Percentiles rank a stretch among this genome's conserved stretches.
Conservation (phyloP, 169 alveolate genomes). For the Perkinsus chesapeaki region DNA sequence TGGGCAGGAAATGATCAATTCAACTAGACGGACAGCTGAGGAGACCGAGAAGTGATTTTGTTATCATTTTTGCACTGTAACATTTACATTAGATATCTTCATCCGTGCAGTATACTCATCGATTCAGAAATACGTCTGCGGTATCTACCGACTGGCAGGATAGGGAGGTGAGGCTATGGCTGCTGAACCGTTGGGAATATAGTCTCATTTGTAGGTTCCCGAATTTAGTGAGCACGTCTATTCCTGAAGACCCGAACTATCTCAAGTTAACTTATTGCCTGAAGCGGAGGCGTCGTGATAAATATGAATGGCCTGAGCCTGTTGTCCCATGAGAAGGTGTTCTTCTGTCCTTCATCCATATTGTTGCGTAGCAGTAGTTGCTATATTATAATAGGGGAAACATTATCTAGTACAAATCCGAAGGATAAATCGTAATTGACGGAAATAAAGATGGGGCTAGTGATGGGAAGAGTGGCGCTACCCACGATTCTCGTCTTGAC, state of each 20-base stretch:
- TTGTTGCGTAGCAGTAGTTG: background rate
- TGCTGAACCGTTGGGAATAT: too few species aligned
- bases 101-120: background rate
- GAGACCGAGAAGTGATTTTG: background rate
- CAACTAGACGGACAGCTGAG: background rate
- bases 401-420: too few species aligned
- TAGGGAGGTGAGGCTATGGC: too few species aligned
- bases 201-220: background rate
- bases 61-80: background rate
- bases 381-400: too few species aligned
- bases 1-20: background rate
- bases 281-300: background rate
- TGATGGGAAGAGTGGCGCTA: too few species aligned
- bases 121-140: background rate
- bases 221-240: background rate
- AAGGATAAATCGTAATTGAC: too few species aligned
- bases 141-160: background rate
- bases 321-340: background rate
- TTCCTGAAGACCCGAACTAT: background rate
- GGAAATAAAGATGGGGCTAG: too few species aligned
- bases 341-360: background rate
- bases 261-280: background rate
- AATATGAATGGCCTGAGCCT: background rate
- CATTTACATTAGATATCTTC: background rate
- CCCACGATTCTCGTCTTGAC: too few species aligned